Conservation (phyloP, 495 filamentous ascomycete species). For the Zalerion maritima region DNA sequence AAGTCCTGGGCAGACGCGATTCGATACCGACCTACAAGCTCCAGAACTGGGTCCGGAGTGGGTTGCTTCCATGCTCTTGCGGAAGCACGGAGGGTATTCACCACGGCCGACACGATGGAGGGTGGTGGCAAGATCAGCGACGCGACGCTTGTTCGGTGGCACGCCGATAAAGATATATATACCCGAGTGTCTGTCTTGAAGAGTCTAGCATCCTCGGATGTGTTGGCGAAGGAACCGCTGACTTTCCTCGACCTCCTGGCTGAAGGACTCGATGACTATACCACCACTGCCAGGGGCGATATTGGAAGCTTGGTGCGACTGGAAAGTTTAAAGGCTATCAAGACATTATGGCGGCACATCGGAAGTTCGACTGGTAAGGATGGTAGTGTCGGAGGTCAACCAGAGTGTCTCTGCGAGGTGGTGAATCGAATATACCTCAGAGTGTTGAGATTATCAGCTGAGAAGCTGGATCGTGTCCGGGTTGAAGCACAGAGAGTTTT, state of each 20-base stretch:
- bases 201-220: slow-evolving; percentile 34
- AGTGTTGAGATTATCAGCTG: slow-evolving; percentile 57
- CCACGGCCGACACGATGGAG: not conserved
- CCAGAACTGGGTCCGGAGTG: slow-evolving; percentile 16
- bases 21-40: slow-evolving; percentile 12
- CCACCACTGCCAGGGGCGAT: slow-evolving; percentile 72
- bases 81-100: slow-evolving; percentile 8
- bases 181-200: slow-evolving; percentile 45
- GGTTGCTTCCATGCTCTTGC: slow-evolving; percentile 32
- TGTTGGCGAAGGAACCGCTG: slow-evolving; percentile 18
- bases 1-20: slow-evolving; percentile 23
- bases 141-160: slow-evolving; percentile 26
- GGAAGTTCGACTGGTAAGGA: slow-evolving; percentile 5
- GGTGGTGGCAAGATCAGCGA: slow-evolving; percentile 10
- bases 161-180: slow-evolving; percentile 33
- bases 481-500: slow-evolving; percentile 43
- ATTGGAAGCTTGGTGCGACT: slow-evolving; percentile 70
- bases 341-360: slow-evolving; percentile 22
- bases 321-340: slow-evolving; percentile 55
- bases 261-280: slow-evolving; percentile 69
- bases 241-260: slow-evolving; percentile 26
- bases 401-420: slow-evolving; percentile 2
- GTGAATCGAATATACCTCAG: slow-evolving; percentile 21
- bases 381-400: slow-evolving; percentile 7
- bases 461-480: slow-evolving; percentile 82